Evolutionary conservation across 1,139 yeast species (phyloP).

Genomic region (Saccharomyces hybrid): DNA sequence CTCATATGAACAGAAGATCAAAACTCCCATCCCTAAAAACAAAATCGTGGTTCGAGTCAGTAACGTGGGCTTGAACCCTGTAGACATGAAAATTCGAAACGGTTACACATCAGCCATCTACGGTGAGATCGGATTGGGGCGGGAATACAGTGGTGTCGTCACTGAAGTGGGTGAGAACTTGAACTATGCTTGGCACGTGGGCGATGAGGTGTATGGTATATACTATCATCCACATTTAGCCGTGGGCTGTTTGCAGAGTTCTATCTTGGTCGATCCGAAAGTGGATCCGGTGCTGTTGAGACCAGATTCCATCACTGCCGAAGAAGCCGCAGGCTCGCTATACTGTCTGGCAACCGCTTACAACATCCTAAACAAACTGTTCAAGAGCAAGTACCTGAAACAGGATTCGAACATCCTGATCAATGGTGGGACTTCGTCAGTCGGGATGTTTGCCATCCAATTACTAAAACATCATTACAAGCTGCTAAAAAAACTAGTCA

Average conservation of each 20-base stretch:
- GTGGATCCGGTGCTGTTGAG: slow-evolving; percentile 37
- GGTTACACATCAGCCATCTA: slow-evolving; percentile 33
- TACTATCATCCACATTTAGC: slow-evolving; percentile 38
- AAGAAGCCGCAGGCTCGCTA: slow-evolving; percentile 55
- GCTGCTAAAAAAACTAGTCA: slow-evolving; percentile 40
- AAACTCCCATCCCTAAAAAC: slow-evolving; percentile 37
- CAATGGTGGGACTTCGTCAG: slow-evolving; percentile 70
- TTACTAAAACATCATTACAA: slow-evolving; percentile 43
- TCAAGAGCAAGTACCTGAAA: slow-evolving; percentile 26
- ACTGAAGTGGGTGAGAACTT: slow-evolving; percentile 48
- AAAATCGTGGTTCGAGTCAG: slow-evolving; percentile 50
- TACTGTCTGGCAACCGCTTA: slow-evolving; percentile 50
- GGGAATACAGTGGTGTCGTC: slow-evolving; percentile 62
- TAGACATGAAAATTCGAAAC: slow-evolving; percentile 47
- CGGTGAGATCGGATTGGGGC: slow-evolving; percentile 52
- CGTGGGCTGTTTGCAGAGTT: slow-evolving; percentile 47
- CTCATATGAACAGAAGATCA: slow-evolving; percentile 36
- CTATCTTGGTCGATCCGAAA: slow-evolving; percentile 41
- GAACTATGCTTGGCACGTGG: slow-evolving; percentile 38
- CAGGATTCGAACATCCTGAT: slow-evolving; percentile 40
- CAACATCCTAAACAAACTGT: slow-evolving; percentile 35
- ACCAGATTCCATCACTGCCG: slow-evolving; percentile 43
- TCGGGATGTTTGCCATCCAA: slow-evolving; percentile 56
- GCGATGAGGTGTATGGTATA: slow-evolving; percentile 61
- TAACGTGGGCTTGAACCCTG: slow-evolving; percentile 44